phyloP scores from a whole-genome alignment of 179 eudicot species.

The Pouteria campechiana region DNA sequence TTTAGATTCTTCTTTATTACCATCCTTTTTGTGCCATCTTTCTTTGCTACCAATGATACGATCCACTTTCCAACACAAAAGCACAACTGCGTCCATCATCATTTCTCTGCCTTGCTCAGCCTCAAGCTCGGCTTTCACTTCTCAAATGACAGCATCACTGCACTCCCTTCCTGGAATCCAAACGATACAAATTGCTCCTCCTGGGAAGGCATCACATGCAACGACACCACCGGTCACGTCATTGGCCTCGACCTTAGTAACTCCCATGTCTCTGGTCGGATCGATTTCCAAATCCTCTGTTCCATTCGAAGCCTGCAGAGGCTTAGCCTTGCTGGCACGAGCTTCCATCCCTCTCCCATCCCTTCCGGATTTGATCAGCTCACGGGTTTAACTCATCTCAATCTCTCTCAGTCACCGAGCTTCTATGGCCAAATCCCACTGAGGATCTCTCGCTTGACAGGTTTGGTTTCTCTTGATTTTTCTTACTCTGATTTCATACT shows the following conservation, averaged over 20 bases:
- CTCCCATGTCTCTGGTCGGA: slow-evolving; percentile 6
- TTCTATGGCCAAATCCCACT: slow-evolving; percentile 17
- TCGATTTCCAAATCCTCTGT: slow-evolving; percentile 12
- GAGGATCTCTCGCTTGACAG: slow-evolving; percentile 9
- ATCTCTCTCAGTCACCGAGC: not conserved
- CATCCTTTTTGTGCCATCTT: no score
- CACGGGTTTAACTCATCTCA: slow-evolving; percentile 9
- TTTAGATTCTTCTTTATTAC: no score
- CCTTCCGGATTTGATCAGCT: slow-evolving; percentile 11
- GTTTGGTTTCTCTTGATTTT: slow-evolving; percentile 3
- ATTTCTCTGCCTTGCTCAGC: no score
- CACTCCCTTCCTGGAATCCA: slow-evolving; percentile 11
- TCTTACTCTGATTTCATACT: not conserved
- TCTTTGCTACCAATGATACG: no score
- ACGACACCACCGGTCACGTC: slow-evolving; percentile 3
- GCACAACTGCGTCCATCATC: no score
- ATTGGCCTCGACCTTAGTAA: slow-evolving; percentile 16
- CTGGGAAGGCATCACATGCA: slow-evolving; percentile 30
- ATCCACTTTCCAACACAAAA: no score
- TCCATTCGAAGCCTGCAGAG: slow-evolving; percentile 8
- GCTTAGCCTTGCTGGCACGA: slow-evolving; percentile 16
- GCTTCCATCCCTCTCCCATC: slow-evolving; percentile 8
- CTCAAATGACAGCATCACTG: not conserved
- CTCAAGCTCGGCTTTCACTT: no score
- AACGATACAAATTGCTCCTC: slow-evolving; percentile 14